Evolutionary conservation across 148 eudicot genomes (phyloP), one percentile per base, ranked within the genome.

Genomic region (Rhododendron henanense): DNA sequence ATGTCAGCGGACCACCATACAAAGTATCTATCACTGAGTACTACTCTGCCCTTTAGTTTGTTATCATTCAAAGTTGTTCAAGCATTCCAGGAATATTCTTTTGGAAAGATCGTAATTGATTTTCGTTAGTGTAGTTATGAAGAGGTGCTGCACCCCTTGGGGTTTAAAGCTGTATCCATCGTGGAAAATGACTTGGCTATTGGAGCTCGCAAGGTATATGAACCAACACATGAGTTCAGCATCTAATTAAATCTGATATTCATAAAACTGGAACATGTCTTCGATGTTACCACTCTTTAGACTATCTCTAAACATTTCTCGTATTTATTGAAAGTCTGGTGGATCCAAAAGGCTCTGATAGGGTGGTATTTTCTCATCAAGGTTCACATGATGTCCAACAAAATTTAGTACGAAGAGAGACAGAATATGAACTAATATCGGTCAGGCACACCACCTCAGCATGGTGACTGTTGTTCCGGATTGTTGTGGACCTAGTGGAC

Each of bases 1-100:
- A 93, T 87, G 90, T 88, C 33, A 96, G 98, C 28, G 98, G 98
- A 51, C 98, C 98, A 74, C 98, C 98, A 25, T 95, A 89, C 74
- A 91, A 85, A 88, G 85, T 88, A 79, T 90, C 92, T 23, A 90
- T 92, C 65, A 48, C 94, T 4, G 94, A 92, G 98, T 95, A 93
- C 86, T 83, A 82, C 81, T 85, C 86, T 76, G 4, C 28, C 77
- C 76, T 57, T 81, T 39, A 55, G 63, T 82, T 82, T 33, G 48
- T 82, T 37, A 33, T 86, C 25, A 76, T 48, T 82, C 51, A 21
- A 31, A 47, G 71, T 44, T 45, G 25, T 81, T 87, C 35, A 10
- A 57, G 31, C 83, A 63, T 28, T 41, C 44, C 77, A n/a, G 55
- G 25, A 4, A 21, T 76, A 81, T 21, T 78, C 55, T 65, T 79